A percentile compares a stretch with the other conserved stretches of the same genome.
Conservation (phyloP, 2,329 filamentous ascomycete genomes). For the Ceratocystis huliohia region DNA sequence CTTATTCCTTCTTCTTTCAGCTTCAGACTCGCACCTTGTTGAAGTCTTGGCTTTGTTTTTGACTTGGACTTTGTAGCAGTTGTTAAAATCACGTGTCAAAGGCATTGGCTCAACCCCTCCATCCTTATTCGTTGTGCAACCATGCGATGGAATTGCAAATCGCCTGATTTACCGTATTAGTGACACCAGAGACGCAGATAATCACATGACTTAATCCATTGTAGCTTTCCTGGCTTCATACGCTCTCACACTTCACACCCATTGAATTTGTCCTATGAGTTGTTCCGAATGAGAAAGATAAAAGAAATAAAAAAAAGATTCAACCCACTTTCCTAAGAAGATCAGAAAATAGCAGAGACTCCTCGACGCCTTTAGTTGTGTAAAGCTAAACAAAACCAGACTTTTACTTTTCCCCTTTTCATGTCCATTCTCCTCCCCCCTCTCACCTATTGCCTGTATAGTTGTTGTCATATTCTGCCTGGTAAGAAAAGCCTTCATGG, state of each 20-base stretch:
- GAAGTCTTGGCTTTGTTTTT: not conserved
- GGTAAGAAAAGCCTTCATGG: not conserved
- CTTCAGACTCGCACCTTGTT: not conserved
- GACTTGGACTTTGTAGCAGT: not conserved
- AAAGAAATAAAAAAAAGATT: conserved; percentile 8
- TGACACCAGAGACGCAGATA: not conserved
- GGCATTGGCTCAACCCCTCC: not conserved
- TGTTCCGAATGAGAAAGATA: not conserved
- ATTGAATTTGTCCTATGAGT: not conserved
- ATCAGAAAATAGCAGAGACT: conserved; percentile 19
- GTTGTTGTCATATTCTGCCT: not conserved
- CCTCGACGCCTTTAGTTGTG: conserved; percentile 20
- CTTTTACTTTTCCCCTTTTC: conserved; percentile 14
- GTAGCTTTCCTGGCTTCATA: not conserved
- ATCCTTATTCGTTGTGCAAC: not conserved
- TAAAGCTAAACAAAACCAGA: conserved; percentile 18
- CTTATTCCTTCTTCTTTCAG: not conserved
- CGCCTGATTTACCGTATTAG: not conserved
- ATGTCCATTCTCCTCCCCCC: not conserved
- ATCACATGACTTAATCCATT: not conserved
- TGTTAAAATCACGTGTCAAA: not conserved
- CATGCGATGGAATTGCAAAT: not conserved
- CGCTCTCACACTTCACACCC: not conserved
- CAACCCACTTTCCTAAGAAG: conserved; percentile 17
- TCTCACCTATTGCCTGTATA: not conserved